phyloP scores from a whole-genome alignment of 163 green algal genomes.

The Trebouxia gelatinosa region DNA sequence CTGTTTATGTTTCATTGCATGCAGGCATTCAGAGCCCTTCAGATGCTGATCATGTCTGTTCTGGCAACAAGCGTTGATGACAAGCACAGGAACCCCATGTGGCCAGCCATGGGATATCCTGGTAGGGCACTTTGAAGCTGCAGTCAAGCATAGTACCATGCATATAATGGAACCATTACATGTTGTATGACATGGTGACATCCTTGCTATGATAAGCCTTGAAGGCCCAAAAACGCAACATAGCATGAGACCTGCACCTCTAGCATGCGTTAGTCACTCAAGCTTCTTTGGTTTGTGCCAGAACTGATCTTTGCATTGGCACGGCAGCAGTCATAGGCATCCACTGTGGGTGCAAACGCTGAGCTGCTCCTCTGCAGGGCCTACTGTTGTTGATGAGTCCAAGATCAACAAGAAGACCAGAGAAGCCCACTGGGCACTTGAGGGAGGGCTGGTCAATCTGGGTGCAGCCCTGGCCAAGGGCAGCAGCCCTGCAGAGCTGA shows the following conservation, averaged over 20 bases:
- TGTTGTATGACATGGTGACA: neutral
- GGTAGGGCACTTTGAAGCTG: neutral
- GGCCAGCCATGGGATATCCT: conserved; percentile 45
- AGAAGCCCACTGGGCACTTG: neutral
- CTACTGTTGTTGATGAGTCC: neutral
- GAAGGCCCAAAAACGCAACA: neutral
- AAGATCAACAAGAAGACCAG: conserved; percentile 7
- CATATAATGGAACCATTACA: neutral
- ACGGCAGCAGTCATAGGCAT: neutral
- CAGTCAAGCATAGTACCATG: neutral
- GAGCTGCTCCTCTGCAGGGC: conserved; percentile 9
- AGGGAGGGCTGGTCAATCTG: neutral
- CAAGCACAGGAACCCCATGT: conserved; percentile 46
- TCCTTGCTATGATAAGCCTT: neutral
- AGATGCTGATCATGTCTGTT: conserved; percentile 10
- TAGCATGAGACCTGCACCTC: neutral
- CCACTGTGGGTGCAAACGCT: neutral
- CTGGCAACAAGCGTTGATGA: conserved; percentile 13
- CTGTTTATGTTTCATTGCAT: too few relatives aligned
- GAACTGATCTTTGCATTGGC: neutral
- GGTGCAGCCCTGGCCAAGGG: neutral
- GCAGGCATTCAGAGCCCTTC: conserved; percentile 7
- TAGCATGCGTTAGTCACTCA: neutral
- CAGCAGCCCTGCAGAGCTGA: conserved; percentile 22
- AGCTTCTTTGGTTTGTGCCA: neutral